phyloP scores from a whole-genome alignment of 208 protist genomes.

The Entamoeba histolytica region DNA sequence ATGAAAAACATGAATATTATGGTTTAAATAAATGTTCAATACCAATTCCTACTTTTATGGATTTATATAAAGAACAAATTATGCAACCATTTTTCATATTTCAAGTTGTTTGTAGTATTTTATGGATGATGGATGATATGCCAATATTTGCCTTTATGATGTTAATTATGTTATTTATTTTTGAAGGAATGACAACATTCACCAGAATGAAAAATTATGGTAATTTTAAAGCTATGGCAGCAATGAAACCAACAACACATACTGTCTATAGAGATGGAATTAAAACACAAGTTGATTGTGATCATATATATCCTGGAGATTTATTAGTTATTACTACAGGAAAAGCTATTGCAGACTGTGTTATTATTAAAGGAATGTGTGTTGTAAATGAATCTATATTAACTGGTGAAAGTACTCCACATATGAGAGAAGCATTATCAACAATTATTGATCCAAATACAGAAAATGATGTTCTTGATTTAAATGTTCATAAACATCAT shows the following conservation, averaged over 20 bases:
- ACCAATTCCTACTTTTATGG: slow-evolving; percentile 67
- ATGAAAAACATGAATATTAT: not conserved
- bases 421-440: slow-evolving; percentile 61
- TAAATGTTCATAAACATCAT: slow-evolving; percentile 72
- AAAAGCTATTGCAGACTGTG: slow-evolving; percentile 9
- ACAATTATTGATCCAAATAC: slow-evolving; percentile 32
- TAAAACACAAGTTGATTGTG: slow-evolving; percentile 12
- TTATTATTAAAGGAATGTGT: slow-evolving; percentile 28
- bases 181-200: slow-evolving; percentile 47
- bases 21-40: slow-evolving; percentile 45
- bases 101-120: slow-evolving; percentile 51
- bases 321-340: slow-evolving; percentile 39
- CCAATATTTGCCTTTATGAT: slow-evolving; percentile 83
- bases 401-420: slow-evolving; percentile 92
- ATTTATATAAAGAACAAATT: slow-evolving; percentile 74
- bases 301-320: slow-evolving; percentile 67
- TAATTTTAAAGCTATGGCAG: not conserved
- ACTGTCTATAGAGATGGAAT: not conserved
- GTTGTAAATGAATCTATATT: slow-evolving; percentile 90
- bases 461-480: slow-evolving; percentile 59
- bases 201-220: not conserved
- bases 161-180: slow-evolving; percentile 71
- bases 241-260: not conserved
- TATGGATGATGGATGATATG: slow-evolving; percentile 68
- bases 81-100: slow-evolving; percentile 91